Evolutionary conservation across 768 basidiomycete species (phyloP).

Genomic region (Termitomyces sp.): DNA sequence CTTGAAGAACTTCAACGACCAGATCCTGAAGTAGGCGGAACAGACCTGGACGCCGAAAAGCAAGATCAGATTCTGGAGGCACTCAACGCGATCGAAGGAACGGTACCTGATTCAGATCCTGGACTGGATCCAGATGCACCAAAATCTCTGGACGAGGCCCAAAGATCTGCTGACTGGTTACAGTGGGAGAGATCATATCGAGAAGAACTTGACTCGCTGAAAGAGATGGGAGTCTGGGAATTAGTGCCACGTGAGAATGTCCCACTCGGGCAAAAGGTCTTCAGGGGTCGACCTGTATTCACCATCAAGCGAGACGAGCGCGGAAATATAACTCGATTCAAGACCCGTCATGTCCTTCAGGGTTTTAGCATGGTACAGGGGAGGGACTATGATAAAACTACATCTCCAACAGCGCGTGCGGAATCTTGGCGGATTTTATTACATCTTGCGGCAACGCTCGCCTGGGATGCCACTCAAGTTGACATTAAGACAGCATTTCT

Average conservation of each 20-base stretch:
- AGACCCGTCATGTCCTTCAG: constrained; percentile 27
- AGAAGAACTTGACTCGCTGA: neutral
- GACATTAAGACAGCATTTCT: too few relatives aligned
- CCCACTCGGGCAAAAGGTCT: constrained; percentile 13
- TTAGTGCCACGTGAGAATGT: neutral
- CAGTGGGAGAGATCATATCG: neutral
- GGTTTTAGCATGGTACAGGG: constrained; percentile 18
- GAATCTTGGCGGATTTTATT: neutral
- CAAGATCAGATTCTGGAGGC: neutral
- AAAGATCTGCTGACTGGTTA: constrained; percentile 16
- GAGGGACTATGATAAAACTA: neutral
- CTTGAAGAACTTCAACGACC: neutral
- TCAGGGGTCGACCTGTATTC: constrained; percentile 22
- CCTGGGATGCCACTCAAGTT: constrained; percentile 23
- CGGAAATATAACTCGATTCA: constrained; percentile 23
- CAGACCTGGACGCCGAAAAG: neutral
- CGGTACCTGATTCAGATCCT: neutral
- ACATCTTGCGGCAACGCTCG: constrained; percentile 20
- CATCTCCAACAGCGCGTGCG: neutral
- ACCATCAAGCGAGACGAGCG: neutral
- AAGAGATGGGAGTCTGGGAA: neutral
- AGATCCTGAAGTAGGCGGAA: neutral
- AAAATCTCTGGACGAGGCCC: neutral
- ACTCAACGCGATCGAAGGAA: neutral
- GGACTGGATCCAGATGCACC: neutral